Conservation (phyloP, 2,329 filamentous ascomycete species). For the Neonectria magnoliae region DNA sequence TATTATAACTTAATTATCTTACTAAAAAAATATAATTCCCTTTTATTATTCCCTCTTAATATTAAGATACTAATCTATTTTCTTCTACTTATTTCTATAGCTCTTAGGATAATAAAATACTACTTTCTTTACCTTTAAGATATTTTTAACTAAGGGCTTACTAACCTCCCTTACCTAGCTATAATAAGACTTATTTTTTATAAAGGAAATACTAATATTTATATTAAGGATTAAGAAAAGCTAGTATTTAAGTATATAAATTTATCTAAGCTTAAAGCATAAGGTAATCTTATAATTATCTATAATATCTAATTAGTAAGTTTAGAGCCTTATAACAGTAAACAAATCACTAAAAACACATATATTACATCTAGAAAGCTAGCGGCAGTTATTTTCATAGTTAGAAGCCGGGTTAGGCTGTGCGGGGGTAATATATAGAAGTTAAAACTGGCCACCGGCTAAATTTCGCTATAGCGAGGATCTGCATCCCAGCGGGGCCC, state of each 20-base stretch:
- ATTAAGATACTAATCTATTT: background rate
- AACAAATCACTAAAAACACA: too few relatives aligned
- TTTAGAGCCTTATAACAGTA: background rate
- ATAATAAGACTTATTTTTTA: background rate
- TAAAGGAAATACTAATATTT: background rate
- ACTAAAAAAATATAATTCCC: background rate
- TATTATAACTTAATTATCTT: background rate
- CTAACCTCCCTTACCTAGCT: background rate
- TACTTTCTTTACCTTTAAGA: background rate
- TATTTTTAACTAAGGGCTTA: background rate
- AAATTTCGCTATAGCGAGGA: too few relatives aligned
- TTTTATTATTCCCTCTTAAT: background rate
- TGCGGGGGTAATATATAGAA: too few relatives aligned
- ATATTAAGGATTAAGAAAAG: background rate
- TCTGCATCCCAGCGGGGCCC: too few relatives aligned
- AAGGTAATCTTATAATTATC: background rate
- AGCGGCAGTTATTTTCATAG: too few relatives aligned
- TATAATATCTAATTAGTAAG: background rate
- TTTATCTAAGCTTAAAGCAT: background rate
- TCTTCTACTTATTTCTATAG: background rate
- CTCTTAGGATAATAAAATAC: background rate
- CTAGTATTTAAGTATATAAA: background rate
- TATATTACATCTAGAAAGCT: too few relatives aligned
- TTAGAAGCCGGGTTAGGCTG: too few relatives aligned
- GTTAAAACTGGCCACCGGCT: too few relatives aligned